phyloP scores from a whole-genome alignment of 2,329 filamentous ascomycete genomes.

The Ceratocystis albifundus region DNA sequence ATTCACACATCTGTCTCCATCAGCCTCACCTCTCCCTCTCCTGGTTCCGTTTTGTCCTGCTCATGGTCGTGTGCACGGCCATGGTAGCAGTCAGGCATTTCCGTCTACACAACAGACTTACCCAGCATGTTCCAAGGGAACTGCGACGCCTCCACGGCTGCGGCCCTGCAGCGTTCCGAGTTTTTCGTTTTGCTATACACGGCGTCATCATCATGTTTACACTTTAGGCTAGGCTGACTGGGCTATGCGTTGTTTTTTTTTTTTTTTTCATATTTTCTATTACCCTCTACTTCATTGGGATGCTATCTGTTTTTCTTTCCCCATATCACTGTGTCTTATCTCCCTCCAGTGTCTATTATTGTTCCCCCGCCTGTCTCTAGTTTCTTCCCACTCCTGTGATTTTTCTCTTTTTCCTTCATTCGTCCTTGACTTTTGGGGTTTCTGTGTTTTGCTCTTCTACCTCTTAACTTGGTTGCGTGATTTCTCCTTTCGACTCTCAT shows the following conservation, averaged over 20 bases:
- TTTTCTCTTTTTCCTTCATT: conserved; percentile 9
- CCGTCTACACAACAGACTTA: not conserved
- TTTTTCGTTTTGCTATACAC: conserved; percentile 21
- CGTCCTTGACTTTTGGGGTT: conserved; percentile 8
- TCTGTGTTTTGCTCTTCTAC: conserved; percentile 7
- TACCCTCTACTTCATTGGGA: not conserved
- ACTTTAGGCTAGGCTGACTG: conserved; percentile 15
- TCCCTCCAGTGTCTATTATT: conserved; percentile 14
- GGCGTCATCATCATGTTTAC: conserved; percentile 17
- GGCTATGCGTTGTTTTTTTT: conserved; percentile 11
- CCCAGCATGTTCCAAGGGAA: not conserved
- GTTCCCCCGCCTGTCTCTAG: conserved; percentile 9
- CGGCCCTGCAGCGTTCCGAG: conserved; percentile 15
- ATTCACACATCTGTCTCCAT: not conserved
- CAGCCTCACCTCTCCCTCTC: not conserved
- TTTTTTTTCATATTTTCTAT: not conserved
- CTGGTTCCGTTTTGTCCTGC: not conserved
- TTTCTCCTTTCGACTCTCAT: conserved; percentile 3
- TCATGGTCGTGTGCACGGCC: not conserved
- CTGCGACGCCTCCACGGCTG: not conserved
- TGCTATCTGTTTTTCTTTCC: conserved; percentile 7
- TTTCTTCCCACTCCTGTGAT: conserved; percentile 14
- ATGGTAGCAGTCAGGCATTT: not conserved
- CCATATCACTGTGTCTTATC: not conserved
- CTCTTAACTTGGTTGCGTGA: conserved; percentile 8